Evolutionary conservation across 1,139 yeast species (phyloP), one percentile per base, ranked within the genome.

Genomic region (Magnusiomyces starmeri): DNA sequence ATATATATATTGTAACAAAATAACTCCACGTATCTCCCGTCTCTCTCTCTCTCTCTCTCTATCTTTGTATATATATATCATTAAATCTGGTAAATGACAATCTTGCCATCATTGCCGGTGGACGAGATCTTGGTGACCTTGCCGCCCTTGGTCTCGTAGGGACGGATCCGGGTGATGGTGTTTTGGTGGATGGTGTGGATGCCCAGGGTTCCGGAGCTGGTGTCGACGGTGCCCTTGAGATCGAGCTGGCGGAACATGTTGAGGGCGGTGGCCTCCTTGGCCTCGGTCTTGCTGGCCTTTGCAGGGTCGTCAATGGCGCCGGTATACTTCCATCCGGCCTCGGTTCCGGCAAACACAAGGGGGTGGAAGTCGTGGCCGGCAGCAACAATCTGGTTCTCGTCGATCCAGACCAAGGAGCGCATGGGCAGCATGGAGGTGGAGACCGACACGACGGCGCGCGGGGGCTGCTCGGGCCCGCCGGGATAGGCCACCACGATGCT

Each of bases 331-430:
- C 97, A 89, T 49, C 84, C 85, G 41, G 64, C 61, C 54, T 75
- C 80, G 58, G 77, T 73, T 43, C 95, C 96, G 62, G 81, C 77
- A 64, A 86, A 92, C 43, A 88, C 83, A 53, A 90, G 80, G 56
- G 96, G 95, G 69, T 87, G 89, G 70, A 95, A 86, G 66, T 88
- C 89, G 71, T 85, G 90, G 45, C 99, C 99, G 9, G 94, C 97
- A 46, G 87, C 94, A 50, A 89, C 77, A 51, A 90, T 72, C 61
- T 82, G 79, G 60, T 74, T 70, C 59, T 85, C 85, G 57, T 76
- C 72, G 53, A 81, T 72, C 77, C 87, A 94, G 49, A 82, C 72
- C 52, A 90, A 68, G 2, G 95, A 75, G 61, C 80, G 81, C 75
- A 88, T 88, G 48, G 98, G 97, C 67, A 92, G 75, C 61, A 82